Percentiles rank a stretch among this genome's conserved stretches.
Conservation (phyloP, 2,329 filamentous ascomycete genomes). For the Aureobasidium sp. region DNA sequence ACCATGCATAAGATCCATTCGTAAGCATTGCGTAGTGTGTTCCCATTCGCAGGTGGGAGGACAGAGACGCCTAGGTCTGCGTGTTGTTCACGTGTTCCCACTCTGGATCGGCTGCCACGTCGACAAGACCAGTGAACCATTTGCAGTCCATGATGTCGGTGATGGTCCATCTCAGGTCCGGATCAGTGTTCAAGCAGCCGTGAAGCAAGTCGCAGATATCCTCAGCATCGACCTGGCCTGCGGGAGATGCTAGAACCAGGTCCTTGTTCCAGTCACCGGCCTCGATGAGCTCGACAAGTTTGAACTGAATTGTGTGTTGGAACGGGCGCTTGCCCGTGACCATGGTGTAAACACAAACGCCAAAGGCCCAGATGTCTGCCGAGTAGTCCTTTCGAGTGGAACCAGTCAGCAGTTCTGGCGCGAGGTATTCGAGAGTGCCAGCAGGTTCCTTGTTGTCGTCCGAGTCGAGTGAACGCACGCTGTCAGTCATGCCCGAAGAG, state of each 20-base stretch:
- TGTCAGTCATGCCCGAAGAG: conserved; percentile 35
- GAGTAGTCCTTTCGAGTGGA: conserved; percentile 41
- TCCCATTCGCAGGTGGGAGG: not conserved
- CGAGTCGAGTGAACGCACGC: conserved; percentile 34
- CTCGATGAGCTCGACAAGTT: conserved; percentile 50
- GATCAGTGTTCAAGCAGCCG: conserved; percentile 51
- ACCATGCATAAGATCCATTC: not conserved
- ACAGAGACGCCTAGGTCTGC: not conserved
- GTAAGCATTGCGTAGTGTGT: not conserved
- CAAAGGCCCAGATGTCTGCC: conserved; percentile 60
- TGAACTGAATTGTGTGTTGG: conserved; percentile 49
- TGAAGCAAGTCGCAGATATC: conserved; percentile 48
- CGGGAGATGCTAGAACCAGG: conserved; percentile 37
- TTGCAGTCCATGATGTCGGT: conserved; percentile 44
- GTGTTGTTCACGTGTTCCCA: conserved; percentile 2
- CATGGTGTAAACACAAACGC: conserved; percentile 53
- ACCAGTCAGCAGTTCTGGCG: conserved; percentile 39
- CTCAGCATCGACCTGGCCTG: conserved; percentile 29
- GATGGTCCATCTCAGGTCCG: conserved; percentile 48
- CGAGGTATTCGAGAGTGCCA: conserved; percentile 50
- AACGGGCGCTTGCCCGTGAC: conserved; percentile 55
- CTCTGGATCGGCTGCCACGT: not conserved
- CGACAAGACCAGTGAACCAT: conserved; percentile 38
- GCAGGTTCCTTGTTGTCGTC: conserved; percentile 33
- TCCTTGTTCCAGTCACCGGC: conserved; percentile 50